Evolutionary conservation across 805 yeast genomes (phyloP), one percentile per base, ranked within the genome.

Genomic region (Starmerella gropengiesseri): DNA sequence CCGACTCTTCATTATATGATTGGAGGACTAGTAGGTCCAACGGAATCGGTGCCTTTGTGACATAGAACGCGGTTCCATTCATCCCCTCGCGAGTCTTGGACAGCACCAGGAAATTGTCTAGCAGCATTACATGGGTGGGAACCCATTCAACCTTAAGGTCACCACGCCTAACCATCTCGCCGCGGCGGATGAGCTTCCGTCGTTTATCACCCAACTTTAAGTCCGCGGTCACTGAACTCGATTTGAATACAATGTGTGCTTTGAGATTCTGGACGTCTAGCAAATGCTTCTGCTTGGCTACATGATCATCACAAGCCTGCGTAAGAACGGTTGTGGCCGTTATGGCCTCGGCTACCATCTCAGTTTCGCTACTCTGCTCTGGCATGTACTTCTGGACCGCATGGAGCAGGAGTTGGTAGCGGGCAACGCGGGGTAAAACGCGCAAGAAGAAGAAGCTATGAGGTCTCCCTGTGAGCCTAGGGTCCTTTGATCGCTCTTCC

Each of bases 21-120:
- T 67, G 68, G 31, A 83, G 78, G 1, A 83, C 77, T 1, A 84
- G 69, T 25, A 84, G 47, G 38, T 65, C 68, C 41, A 65, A 44
- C 3, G 67, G 65, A 27, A 65, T 63, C 5, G 69, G 68, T 44
- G 52, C 43, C 40, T 59, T 60, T 5, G 66, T 55, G 28, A 63
- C 60, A 21, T 55, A 59, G 40, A 57, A 56, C 25, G 59, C 60
- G 3, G 52, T 49, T 1, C 64, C 64, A 28, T 55, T 54, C 41
- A 45, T 47, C 3, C 62, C 66, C 25, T 62, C 63, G 4, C 62
- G 50, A 9, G 53, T 49, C 40, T 64, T 64, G 7, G 67, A 57
- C 19, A 65, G 44, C 2, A 65, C 56, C 33, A 84, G 60, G 52
- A 69, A 81, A 54, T 84, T 81, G 55, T 84, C 94, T 40, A 84